Base-by-base conservation (phyloP, 768 basidiomycete species). In the Boletales sp. region DNA sequence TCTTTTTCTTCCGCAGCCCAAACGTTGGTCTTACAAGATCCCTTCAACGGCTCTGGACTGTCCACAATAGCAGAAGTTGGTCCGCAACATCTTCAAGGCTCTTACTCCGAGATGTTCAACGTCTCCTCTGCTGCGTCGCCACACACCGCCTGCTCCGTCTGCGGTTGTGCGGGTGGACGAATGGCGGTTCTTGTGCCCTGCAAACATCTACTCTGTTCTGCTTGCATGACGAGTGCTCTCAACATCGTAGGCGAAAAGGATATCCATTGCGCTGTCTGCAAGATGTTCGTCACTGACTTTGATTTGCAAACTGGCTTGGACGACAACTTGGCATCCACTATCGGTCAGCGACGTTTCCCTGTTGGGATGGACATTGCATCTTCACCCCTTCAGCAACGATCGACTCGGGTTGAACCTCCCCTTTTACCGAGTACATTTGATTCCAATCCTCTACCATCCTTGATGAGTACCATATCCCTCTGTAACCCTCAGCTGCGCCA, bases 171-270 rank as follows among this genome's bases (percentile, higher is more conserved):
- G 36, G 67, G 70, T 39, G 73, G 66, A 49, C 73, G 58, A 18
- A 72, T 89, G 34, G 89, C 84, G 2, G 73, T 87, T 53, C 77
- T 93, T 17, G 75, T 79, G 19, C 90, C 90, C 0, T 93, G 90
- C 67, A 63, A 70, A 7, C 90, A 93, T 64, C 76, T 84, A 1
- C 72, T 92, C 2, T 93, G 90, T 63, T 86, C 88, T 3, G 77
- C 78, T 10, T 93, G 90, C 61, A 74, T 93, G 48, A 93, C 90
- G 1, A 90, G 88, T 44, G 87, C 88, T 8, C 74, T 93, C 45
- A 93, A 93, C 57, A 92, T 92, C 45, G 90, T 91, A 15, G 90
- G 90, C 8, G 90, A 93, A 67, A 92, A 91, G 63, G 86, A 87
- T 50, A 88, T 92, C 80, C 80, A 84, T 51, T 93, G 90, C 54